phyloP scores from a whole-genome alignment of 495 filamentous ascomycete genomes.

The Cercophora sp. region DNA sequence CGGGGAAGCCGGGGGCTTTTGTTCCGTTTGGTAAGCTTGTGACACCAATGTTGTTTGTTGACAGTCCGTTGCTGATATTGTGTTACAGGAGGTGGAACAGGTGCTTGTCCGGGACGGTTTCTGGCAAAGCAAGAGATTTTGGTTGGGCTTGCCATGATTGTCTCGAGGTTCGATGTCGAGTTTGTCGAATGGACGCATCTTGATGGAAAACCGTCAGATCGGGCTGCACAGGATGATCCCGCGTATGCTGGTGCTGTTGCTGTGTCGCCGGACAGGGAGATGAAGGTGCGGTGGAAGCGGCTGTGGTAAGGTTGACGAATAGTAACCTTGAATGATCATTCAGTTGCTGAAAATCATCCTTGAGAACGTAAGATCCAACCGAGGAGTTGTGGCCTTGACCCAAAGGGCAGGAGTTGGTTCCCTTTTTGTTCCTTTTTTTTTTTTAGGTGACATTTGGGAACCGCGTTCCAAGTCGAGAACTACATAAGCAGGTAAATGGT shows the following conservation, averaged over 20 bases:
- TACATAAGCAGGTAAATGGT: too few relatives aligned
- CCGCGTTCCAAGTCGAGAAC: too few relatives aligned
- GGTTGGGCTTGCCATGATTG: conserved; percentile 40
- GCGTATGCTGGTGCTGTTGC: conserved; percentile 10
- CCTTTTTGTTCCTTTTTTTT: too few relatives aligned
- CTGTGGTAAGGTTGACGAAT: not conserved
- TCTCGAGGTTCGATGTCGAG: conserved; percentile 51
- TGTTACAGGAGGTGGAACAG: conserved; percentile 4
- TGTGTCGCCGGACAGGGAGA: conserved; percentile 27
- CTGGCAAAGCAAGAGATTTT: conserved; percentile 40
- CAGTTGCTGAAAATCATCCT: too few relatives aligned
- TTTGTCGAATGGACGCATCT: conserved; percentile 16
- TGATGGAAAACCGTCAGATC: conserved; percentile 19
- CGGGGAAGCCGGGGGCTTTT: not conserved
- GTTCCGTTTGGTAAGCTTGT: not conserved
- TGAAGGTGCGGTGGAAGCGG: conserved; percentile 25
- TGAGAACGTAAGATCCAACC: too few relatives aligned
- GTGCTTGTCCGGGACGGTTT: conserved; percentile 40
- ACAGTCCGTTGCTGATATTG: not conserved
- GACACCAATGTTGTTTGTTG: not conserved
- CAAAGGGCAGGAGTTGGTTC: too few relatives aligned
- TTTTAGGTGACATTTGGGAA: too few relatives aligned
- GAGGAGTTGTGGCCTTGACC: too few relatives aligned
- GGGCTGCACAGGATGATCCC: conserved; percentile 17
- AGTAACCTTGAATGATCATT: too few relatives aligned